phyloP scores from a whole-genome alignment of 768 basidiomycete genomes.

The Mycena vulgaris region DNA sequence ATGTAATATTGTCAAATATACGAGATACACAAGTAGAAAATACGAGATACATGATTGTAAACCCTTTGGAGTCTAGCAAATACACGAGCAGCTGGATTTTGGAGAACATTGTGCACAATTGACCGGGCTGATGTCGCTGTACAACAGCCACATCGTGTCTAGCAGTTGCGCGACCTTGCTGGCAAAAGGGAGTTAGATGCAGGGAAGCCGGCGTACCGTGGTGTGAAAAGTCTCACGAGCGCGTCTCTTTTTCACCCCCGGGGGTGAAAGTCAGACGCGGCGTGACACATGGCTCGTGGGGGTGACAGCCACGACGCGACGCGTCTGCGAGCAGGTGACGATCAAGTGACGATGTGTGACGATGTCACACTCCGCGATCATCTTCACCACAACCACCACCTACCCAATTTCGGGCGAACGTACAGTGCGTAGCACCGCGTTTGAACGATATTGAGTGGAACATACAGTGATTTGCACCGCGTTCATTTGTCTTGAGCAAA shows the following conservation, averaged over 20 bases:
- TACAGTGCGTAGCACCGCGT: slow-evolving; percentile 32
- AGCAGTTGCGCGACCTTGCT: no score
- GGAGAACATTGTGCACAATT: background rate
- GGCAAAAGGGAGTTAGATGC: no score
- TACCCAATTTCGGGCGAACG: slow-evolving; percentile 10
- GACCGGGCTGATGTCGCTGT: background rate
- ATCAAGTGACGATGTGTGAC: slow-evolving; percentile 8
- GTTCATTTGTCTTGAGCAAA: slow-evolving; percentile 2
- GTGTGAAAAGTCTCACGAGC: no score
- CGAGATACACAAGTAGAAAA: slow-evolving; percentile 20
- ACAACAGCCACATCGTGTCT: no score
- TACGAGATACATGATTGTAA: background rate
- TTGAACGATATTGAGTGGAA: slow-evolving; percentile 15
- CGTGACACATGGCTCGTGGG: background rate
- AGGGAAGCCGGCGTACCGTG: no score
- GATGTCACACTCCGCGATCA: slow-evolving; percentile 17
- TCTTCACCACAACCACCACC: background rate
- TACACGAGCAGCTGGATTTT: slow-evolving; percentile 21
- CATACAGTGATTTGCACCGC: slow-evolving; percentile 18
- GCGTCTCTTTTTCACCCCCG: background rate
- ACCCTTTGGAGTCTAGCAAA: background rate
- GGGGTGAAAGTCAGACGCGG: no score
- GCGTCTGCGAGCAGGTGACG: no score
- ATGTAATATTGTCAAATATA: background rate
- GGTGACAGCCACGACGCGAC: no score